Percentiles rank a stretch among this genome's conserved stretches.
Evolutionary conservation across 1,284 basidiomycete genomes (phyloP).

Genomic region (Porogramme epimiltina): DNA sequence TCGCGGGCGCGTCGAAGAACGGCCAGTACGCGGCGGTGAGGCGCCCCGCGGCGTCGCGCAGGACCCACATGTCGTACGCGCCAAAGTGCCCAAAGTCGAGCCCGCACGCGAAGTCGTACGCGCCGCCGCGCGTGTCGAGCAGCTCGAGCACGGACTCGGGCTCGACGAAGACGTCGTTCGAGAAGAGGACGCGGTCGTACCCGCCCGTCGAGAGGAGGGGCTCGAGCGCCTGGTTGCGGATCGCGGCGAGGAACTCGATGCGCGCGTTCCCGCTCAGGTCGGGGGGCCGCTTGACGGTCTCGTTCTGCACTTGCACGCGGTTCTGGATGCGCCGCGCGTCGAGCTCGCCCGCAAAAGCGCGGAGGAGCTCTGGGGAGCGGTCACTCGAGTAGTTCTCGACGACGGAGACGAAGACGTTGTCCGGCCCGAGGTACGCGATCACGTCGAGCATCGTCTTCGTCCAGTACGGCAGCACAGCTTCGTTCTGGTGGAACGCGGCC

Average conservation of each 20-base stretch:
- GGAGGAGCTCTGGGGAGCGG: constrained; percentile 41
- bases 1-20: constrained; percentile 45
- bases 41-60: constrained; percentile 41
- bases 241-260: constrained; percentile 45
- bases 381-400: constrained; percentile 56
- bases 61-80: constrained; percentile 53
- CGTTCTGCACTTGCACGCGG: constrained; percentile 36
- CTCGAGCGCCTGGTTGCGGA: constrained; percentile 48
- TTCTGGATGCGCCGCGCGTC: constrained; percentile 31
- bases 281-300: constrained; percentile 34
- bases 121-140: constrained; percentile 45
- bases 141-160: constrained; percentile 49
- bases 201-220: constrained; percentile 36
- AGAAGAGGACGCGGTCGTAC: constrained; percentile 49
- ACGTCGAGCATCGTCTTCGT: constrained; percentile 37
- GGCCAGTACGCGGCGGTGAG: constrained; percentile 52
- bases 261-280: constrained; percentile 39
- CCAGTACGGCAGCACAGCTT: constrained; percentile 43
- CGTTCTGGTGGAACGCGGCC: constrained; percentile 44
- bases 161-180: constrained; percentile 52
- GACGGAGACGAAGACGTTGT: constrained; percentile 57
- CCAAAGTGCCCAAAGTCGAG: constrained; percentile 48
- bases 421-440: constrained; percentile 45
- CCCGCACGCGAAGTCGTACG: constrained; percentile 58
- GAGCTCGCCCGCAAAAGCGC: constrained; percentile 37